Evolutionary conservation across 164 flowering plant genomes (phyloP), one percentile per base, ranked within the genome.

Genomic region (Nymphaea thermarum): DNA sequence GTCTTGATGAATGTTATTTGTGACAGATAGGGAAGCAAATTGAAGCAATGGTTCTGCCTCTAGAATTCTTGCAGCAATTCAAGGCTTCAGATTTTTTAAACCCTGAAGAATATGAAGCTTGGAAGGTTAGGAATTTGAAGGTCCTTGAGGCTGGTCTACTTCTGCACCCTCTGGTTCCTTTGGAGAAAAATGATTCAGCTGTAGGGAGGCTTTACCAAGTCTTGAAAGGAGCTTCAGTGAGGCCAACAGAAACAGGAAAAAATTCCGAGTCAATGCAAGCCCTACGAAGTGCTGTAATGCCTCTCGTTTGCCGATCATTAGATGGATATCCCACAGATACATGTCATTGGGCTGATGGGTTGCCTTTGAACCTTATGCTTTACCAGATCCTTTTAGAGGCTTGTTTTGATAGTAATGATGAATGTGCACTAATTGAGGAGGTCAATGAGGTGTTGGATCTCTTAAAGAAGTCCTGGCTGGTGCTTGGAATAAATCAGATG

Each of bases 301-400:
- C 90, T 68, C 91, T 91, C 67, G 94, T 96, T 57, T 80, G 84
- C 67, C 80, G 94, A 77, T 81, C 90, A 18, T 74, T 76, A 74
- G 85, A 89, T 75, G 93, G 86, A 3, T 76, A 82, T 18, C 67
- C 60, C 41, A 43, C 91, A 6, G 88, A 82, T 41, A 66, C 75
- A 43, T 89, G 93, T 72, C 97, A 89, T 63, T 93, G 98, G 98
- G 98, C 96, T 16, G 98, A 91, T 78, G 97, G 95, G 11, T 75
- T 67, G 69, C 98, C 98, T 4, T 63, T 93, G 67, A 93, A 89
- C 73, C 82, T 93, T 51, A 80, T 78, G 42, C 74, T 93, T 8
- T 93, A 93, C 68, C 84, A 80, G 68, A 80, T 78, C 80, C 88
- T 93, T 45, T 72, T 93, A 60, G 90, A 88, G 71, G 84, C 96